These are phyloP conservation scores for Tremella yokohamensis DNA, from an alignment of 768 basidiomycete species.

Conservation along the genomic window DNA sequence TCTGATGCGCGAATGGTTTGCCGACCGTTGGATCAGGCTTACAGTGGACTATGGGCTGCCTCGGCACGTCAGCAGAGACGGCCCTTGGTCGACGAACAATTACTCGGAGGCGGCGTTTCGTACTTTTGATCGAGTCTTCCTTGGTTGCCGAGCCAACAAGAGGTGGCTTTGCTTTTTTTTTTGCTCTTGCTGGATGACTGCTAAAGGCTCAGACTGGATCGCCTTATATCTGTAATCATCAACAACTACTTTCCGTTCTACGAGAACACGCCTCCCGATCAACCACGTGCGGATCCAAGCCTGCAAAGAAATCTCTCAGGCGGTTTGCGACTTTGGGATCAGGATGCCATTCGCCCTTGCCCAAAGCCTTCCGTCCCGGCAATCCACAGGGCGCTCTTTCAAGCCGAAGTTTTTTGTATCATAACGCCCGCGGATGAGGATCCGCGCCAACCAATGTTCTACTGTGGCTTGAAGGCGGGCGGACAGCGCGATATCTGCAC, in stretches of 20 bases:
- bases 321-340: constrained; percentile 11
- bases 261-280: not conserved
- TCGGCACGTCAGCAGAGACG: constrained; percentile 9
- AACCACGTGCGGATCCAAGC: not conserved
- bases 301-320: not conserved
- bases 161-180: not conserved
- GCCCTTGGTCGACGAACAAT: constrained; percentile 20
- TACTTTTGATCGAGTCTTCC: constrained; percentile 15
- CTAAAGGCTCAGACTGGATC: constrained; percentile 7
- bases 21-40: constrained; percentile 6
- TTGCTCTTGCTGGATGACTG: not conserved
- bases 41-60: constrained; percentile 14
- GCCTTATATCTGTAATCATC: constrained; percentile 10
- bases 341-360: constrained; percentile 7
- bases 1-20: constrained; percentile 11
- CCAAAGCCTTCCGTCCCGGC: not conserved
- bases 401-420: not conserved
- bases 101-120: constrained; percentile 12
- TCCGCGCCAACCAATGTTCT: not conserved
- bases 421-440: not conserved
- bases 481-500: constrained; percentile 5
- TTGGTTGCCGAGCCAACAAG: constrained; percentile 12
- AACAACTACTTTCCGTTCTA: constrained; percentile 15
- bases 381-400: not conserved
- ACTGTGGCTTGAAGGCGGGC: not conserved